Conservation (phyloP, 441 rosid genomes). For the Gossypium davidsonii region DNA sequence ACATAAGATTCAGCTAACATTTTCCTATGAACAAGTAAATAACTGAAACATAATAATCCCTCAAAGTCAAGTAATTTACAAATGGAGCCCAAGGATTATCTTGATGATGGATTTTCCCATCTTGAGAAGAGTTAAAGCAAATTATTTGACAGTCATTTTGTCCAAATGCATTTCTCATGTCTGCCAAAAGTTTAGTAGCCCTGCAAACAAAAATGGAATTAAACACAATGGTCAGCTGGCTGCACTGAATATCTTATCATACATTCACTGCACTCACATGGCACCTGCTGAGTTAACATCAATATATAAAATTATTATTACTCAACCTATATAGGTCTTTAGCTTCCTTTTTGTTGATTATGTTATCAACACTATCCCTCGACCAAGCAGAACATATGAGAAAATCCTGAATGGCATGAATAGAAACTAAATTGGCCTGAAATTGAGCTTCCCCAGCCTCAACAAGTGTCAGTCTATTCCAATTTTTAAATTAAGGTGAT, state of each 20-base stretch:
- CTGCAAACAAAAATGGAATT: conserved; percentile 37
- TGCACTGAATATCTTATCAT: neutral
- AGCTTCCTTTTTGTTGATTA: conserved; percentile 3
- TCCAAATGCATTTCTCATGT: conserved; percentile 91
- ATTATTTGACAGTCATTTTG: conserved; percentile 71
- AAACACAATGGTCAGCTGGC: conserved; percentile 9
- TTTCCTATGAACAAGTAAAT: conserved; percentile 11
- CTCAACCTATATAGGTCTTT: neutral
- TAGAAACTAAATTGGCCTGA: neutral
- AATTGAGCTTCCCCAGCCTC: neutral
- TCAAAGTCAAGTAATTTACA: conserved; percentile 47
- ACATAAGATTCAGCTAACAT: conserved; percentile 16
- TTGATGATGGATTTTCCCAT: conserved; percentile 54
- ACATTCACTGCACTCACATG: neutral
- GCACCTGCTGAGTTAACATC: neutral
- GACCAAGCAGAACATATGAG: neutral
- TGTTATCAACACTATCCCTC: neutral
- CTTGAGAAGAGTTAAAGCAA: conserved; percentile 86
- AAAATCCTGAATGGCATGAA: neutral
- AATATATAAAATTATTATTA: neutral
- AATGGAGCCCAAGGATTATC: conserved; percentile 65
- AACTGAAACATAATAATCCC: conserved; percentile 15
- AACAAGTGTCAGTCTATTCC: neutral
- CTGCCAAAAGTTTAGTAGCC: conserved; percentile 69
- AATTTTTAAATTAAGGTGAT: neutral